Percentiles rank a stretch among this genome's conserved stretches.
Evolutionary conservation across 2,329 filamentous ascomycete species (phyloP).

Genomic region (Sphaceloma murrayae): DNA sequence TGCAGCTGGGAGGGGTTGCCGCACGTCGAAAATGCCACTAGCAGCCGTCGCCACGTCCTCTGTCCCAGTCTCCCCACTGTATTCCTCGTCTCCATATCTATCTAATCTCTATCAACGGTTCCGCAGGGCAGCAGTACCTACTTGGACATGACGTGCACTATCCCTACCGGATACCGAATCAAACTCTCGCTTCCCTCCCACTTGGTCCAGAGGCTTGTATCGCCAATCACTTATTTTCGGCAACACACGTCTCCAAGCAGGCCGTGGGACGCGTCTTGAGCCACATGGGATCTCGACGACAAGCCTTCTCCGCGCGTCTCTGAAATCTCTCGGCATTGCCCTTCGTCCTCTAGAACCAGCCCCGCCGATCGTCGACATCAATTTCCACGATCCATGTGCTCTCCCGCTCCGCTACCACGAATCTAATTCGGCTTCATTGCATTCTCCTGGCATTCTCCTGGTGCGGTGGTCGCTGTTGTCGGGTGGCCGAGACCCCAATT

Average conservation of each 20-base stretch:
- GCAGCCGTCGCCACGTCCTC: too few relatives aligned
- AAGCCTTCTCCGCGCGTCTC: constrained; percentile 15
- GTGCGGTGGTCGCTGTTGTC: not conserved
- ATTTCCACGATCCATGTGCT: constrained; percentile 13
- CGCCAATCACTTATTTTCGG: constrained; percentile 13
- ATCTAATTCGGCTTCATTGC: not conserved
- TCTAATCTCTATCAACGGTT: too few relatives aligned
- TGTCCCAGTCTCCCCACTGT: too few relatives aligned
- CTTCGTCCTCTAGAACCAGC: constrained; percentile 2
- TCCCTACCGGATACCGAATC: constrained; percentile 1
- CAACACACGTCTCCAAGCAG: not conserved
- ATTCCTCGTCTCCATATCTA: too few relatives aligned
- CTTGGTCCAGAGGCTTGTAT: constrained; percentile 2
- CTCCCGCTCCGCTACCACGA: constrained; percentile 11
- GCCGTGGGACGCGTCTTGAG: constrained; percentile 9
- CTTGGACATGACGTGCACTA: constrained; percentile 6
- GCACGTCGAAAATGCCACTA: too few relatives aligned
- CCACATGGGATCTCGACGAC: constrained; percentile 9
- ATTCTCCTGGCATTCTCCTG: not conserved
- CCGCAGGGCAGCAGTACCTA: too few relatives aligned
- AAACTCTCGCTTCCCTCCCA: constrained; percentile 11
- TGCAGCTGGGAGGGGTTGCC: too few relatives aligned
- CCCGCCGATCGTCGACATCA: constrained; percentile 11
- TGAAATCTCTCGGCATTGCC: not conserved
- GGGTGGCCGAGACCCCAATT: constrained; percentile 3